Conservation (phyloP, 2,329 filamentous ascomycete species). For the Penicillium psychrosexuale region DNA sequence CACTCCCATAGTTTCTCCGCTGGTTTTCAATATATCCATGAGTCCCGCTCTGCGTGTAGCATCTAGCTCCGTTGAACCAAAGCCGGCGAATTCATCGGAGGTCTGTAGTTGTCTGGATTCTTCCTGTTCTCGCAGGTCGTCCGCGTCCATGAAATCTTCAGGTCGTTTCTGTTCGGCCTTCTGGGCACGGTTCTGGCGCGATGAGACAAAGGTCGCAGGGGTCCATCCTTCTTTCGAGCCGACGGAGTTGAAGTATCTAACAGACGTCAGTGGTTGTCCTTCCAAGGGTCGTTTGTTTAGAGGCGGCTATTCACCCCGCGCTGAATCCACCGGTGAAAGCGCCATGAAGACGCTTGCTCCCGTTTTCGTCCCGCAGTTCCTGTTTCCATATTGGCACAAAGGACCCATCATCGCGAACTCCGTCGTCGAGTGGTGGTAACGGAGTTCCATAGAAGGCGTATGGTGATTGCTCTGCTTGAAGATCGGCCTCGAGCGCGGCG, state of each 20-base stretch:
- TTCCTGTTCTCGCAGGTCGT: slow-evolving; percentile 83
- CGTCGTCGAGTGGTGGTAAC: slow-evolving; percentile 71
- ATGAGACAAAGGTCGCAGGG: slow-evolving; percentile 87
- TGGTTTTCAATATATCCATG: slow-evolving; percentile 67
- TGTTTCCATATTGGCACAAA: slow-evolving; percentile 98
- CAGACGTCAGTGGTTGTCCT: slow-evolving; percentile 13
- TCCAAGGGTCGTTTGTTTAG: background rate
- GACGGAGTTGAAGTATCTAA: slow-evolving; percentile 93
- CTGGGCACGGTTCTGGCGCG: slow-evolving; percentile 69
- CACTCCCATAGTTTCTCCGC: slow-evolving; percentile 81
- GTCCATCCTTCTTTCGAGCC: slow-evolving; percentile 98
- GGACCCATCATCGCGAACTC: slow-evolving; percentile 81
- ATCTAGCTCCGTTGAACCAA: slow-evolving; percentile 66
- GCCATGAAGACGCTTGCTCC: slow-evolving; percentile 85
- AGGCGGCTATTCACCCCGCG: slow-evolving; percentile 68
- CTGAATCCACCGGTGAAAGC: slow-evolving; percentile 97
- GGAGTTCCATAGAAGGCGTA: slow-evolving; percentile 82
- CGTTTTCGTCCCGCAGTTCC: slow-evolving; percentile 89
- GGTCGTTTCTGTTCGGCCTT: slow-evolving; percentile 55
- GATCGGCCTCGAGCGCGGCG: slow-evolving; percentile 72
- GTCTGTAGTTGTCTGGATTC: slow-evolving; percentile 75
- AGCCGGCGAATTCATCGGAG: slow-evolving; percentile 67
- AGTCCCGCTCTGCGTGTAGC: slow-evolving; percentile 53
- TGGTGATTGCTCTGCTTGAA: slow-evolving; percentile 64
- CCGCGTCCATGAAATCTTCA: slow-evolving; percentile 98